Percentiles rank a stretch among this genome's conserved stretches.
phyloP scores from a whole-genome alignment of 2,329 filamentous ascomycete genomes.

The Chalara sp. region DNA sequence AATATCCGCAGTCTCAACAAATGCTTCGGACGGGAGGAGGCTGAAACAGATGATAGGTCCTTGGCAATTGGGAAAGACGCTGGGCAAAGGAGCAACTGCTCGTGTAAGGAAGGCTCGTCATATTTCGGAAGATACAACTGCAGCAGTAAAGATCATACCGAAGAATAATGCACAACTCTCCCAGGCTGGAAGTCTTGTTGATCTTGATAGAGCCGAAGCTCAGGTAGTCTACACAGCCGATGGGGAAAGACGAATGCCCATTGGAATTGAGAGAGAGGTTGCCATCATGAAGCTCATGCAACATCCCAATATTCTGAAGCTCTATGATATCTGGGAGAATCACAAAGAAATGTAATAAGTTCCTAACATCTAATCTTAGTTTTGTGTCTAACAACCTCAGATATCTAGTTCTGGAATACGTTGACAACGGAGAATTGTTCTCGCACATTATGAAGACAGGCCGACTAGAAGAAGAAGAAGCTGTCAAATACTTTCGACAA shows the following conservation, averaged over 20 bases:
- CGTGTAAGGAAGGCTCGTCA: slow-evolving; percentile 83
- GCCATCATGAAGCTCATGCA: slow-evolving; percentile 95
- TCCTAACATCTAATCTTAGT: neutral
- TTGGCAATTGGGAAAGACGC: slow-evolving; percentile 84
- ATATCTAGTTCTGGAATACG: slow-evolving; percentile 90
- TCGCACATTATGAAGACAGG: slow-evolving; percentile 73
- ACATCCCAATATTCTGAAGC: slow-evolving; percentile 87
- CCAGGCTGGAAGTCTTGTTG: slow-evolving; percentile 78
- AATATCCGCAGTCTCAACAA: slow-evolving; percentile 31
- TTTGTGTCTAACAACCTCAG: slow-evolving; percentile 40
- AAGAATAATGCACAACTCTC: slow-evolving; percentile 74
- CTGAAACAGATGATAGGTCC: slow-evolving; percentile 77
- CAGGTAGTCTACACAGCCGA: slow-evolving; percentile 47
- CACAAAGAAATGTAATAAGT: slow-evolving; percentile 76
- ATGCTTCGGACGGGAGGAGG: slow-evolving; percentile 23
- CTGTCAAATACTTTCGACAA: slow-evolving; percentile 82
- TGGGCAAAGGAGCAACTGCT: slow-evolving; percentile 86
- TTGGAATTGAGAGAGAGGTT: slow-evolving; percentile 89
- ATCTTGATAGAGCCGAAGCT: slow-evolving; percentile 68
- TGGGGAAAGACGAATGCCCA: slow-evolving; percentile 67
- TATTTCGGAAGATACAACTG: slow-evolving; percentile 67
- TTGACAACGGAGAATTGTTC: slow-evolving; percentile 67
- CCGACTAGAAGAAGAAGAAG: slow-evolving; percentile 70
- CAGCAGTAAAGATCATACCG: slow-evolving; percentile 92
- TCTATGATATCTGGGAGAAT: slow-evolving; percentile 98